Evolutionary conservation across 176 grass and related monocot species (phyloP), one percentile per base, ranked within the genome.

Genomic region (Musa acuminata): DNA sequence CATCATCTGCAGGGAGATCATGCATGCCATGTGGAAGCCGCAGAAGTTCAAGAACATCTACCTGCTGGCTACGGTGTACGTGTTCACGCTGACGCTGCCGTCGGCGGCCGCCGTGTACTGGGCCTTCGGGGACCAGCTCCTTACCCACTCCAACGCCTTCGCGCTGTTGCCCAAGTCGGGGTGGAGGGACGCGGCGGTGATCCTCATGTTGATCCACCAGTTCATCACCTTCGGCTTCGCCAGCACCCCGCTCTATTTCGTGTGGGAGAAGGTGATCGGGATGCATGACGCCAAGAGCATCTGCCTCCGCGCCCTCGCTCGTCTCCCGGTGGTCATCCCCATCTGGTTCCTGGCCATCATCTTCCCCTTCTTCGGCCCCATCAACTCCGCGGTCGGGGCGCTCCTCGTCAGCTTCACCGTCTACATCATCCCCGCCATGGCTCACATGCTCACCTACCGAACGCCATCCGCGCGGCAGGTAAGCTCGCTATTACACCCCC

Each of bases 161-260:
- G 83, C 89, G 48, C 85, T 91, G 77, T 80, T 91, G 49, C 89
- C 89, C 59, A 77, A 64, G 49, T 64, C 84, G 1, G 51, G 65
- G 79, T 90, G 85, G 83, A 77, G 83, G 57, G 89, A 91, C 75
- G 70, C 80, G 58, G 89, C 89, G 52, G 89, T 91, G 25, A 26
- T 91, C 48, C 85, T 91, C 19, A 91, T 91, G 89, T 85, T 91
- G 12, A 78, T 91, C 77, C 89, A 91, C 85, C 89, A 91, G 89
- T 92, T 92, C 90, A 92, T 92, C 86, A 92, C 90, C 35, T 92
- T 92, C 82, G 90, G 90, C 54, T 92, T 92, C 86, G 90, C 90
- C 0, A 86, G 84, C 84, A 89, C 86, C 3, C 90, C 90, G 76
- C 90, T 92, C 82, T 92, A 89, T 84, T 92, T 92, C 90, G 90